Conservation (phyloP, 2,329 filamentous ascomycete species). For the Monilinia polystroma region DNA sequence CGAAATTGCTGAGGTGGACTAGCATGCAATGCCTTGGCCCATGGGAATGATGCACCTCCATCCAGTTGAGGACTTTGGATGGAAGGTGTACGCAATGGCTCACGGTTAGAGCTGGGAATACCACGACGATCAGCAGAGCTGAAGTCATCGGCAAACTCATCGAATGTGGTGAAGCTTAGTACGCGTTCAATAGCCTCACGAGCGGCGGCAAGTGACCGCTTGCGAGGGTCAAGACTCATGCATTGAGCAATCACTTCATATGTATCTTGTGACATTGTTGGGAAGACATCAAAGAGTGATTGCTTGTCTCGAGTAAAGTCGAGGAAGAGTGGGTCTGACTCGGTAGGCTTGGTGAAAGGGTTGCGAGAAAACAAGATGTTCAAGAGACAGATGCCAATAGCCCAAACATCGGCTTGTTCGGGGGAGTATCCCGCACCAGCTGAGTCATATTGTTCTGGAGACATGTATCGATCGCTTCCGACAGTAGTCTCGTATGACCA, state of each 20-base stretch:
- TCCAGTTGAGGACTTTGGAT: slow-evolving; percentile 84
- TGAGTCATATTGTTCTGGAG: slow-evolving; percentile 95
- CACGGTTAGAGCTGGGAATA: slow-evolving; percentile 82
- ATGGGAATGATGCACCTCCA: slow-evolving; percentile 85
- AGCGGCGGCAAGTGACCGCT: slow-evolving; percentile 76
- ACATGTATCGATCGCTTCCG: slow-evolving; percentile 98
- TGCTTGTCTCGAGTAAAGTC: slow-evolving; percentile 94
- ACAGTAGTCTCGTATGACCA: slow-evolving; percentile 94
- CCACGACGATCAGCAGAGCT: slow-evolving; percentile 77
- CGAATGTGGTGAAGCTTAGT: slow-evolving; percentile 89
- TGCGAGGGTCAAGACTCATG: slow-evolving; percentile 85
- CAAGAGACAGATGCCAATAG: slow-evolving; percentile 91
- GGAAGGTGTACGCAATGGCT: slow-evolving; percentile 92
- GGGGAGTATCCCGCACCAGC: slow-evolving; percentile 85
- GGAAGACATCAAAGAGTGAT: slow-evolving; percentile 96
- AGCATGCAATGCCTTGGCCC: slow-evolving; percentile 85
- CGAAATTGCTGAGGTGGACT: slow-evolving; percentile 69
- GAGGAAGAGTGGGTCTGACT: slow-evolving; percentile 87
- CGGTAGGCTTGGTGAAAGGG: slow-evolving; percentile 86
- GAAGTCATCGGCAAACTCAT: slow-evolving; percentile 91
- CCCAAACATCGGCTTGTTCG: slow-evolving; percentile 93
- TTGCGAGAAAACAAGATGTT: slow-evolving; percentile 97
- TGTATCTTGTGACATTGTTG: slow-evolving; percentile 97
- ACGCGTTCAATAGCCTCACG: slow-evolving; percentile 76
- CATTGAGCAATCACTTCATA: slow-evolving; percentile 90